Evolutionary conservation across 805 yeast species (phyloP), one percentile per base, ranked within the genome.

Genomic region (Wickerhamiella cacticola): DNA sequence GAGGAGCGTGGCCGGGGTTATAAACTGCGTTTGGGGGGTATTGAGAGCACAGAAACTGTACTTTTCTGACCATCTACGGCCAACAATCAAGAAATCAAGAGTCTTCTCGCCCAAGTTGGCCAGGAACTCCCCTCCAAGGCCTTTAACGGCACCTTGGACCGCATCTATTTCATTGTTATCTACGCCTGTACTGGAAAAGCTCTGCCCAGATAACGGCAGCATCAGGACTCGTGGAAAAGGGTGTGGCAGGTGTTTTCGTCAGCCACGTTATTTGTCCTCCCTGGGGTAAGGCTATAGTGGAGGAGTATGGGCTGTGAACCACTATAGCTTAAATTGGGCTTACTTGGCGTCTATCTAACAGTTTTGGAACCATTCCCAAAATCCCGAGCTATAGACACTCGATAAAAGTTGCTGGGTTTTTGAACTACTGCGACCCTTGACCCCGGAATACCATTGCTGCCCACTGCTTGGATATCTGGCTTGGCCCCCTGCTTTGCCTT

Each of bases 11-110:
- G 69, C 68, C 0, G 78, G 72, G 10, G 63, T 59, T 15, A 84
- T 58, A 54, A 84, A 76, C 38, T 61, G 61, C 26, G 85, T 70
- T 62, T 82, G 88, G 44, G 66, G 63, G 23, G 62, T 55, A 16
- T 57, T 54, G 28, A 48, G 59, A 6, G 75, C 67, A 26, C 76
- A 72, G 62, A 64, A 77, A 50, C 63, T 63, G 63, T 75, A 78
- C 60, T 78, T 78, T 12, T 70, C 74, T 2, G 80, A 72, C 50
- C 67, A 62, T 38, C 74, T 61, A 39, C 65, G 64, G 4, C 80
- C 81, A 18, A 77, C 80, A 4, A 78, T 63, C 31, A 78, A 57
- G 53, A 68, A 71, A 39, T 65, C 24, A 3, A 44, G 29, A 8
- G 53, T 48, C 19, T 34, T 19, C 3, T 41, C 39, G 10, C 39